Evolutionary conservation across 805 yeast genomes (phyloP), one percentile per base, ranked within the genome.

Genomic region (Huiozyma sinensis): DNA sequence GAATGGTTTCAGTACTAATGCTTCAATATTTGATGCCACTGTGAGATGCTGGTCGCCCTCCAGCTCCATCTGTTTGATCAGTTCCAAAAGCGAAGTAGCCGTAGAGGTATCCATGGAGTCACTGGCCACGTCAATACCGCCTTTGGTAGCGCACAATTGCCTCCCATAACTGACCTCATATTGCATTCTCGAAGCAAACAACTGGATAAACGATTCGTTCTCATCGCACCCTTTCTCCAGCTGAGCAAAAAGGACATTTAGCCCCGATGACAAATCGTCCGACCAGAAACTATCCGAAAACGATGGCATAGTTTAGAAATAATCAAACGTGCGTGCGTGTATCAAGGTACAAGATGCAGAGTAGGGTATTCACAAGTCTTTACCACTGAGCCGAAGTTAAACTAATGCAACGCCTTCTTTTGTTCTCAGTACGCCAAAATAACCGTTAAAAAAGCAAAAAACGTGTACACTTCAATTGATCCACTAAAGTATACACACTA

Each of bases 201-300:
- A 61, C 17, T 72, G 72, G 11, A 83, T 68, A 50, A 81, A 79
- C 57, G 83, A 83, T 31, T 75, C 77, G 57, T 83, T 81, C 59
- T 86, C 94, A 28, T 66, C 69, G 44, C 82, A 71, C 0, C 94
- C 94, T 52, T 72, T 74, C 47, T 71, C 66, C 36, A 80, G 65
- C 50, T 75, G 74, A 24, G 64, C 67, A 51, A 78, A 80, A 7
- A 80, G 64, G 2, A 66, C 63, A 41, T 70, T 66, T 39, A 74
- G 61, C 33, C 84, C 79, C n/a, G 72, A 64, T 10, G 69, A 64
- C 55, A 79, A 77, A 56, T 82, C 89, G 29, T 68, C 68, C 6
- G 87, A 71, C 94, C 94, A 83, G 64, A 83, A 83, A 52, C 79
- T 76, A 52, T 81, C 86, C 5, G 85, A 77, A 64, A 83, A 82